Conservation (phyloP, 306 rosid genomes). For the Calophaca sinica region DNA sequence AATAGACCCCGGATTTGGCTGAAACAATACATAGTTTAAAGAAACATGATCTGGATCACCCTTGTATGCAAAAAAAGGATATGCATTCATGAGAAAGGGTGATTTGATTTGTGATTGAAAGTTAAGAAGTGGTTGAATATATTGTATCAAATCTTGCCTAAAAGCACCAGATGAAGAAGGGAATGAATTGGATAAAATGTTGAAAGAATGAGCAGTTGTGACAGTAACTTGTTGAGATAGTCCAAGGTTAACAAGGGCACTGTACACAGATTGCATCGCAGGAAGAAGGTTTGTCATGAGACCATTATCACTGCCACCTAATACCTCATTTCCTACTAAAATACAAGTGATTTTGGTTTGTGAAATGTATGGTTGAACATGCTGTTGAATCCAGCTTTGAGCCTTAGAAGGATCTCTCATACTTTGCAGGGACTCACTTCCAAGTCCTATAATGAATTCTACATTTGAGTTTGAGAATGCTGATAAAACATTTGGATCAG, state of each 20-base stretch:
- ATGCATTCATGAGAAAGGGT: conserved; percentile 84
- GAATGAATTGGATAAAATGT: conserved; percentile 60
- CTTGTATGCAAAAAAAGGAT: conserved; percentile 87
- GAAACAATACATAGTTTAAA: conserved; percentile 73
- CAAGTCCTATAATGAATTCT: conserved; percentile 80
- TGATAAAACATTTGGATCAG: conserved; percentile 80
- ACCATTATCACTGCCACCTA: conserved; percentile 52
- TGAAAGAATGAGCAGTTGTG: conserved; percentile 80
- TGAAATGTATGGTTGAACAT: conserved; percentile 69
- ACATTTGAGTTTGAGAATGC: conserved; percentile 79
- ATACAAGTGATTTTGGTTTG: conserved; percentile 79
- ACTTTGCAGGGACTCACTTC: conserved; percentile 62
- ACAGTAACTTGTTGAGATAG: conserved; percentile 68
- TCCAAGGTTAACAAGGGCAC: conserved; percentile 76
- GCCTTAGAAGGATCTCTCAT: conserved; percentile 74
- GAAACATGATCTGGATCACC: conserved; percentile 62
- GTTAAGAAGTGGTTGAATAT: conserved; percentile 67
- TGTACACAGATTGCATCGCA: conserved; percentile 77
- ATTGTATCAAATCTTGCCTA: conserved; percentile 57
- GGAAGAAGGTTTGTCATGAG: conserved; percentile 65
- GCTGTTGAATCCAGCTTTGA: conserved; percentile 70
- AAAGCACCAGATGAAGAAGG: conserved; percentile 88
- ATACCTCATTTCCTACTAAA: conserved; percentile 80
- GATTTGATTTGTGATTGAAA: conserved; percentile 73
- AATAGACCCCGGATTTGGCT: conserved; percentile 72